Evolutionary conservation across 2,329 filamentous ascomycete species (phyloP), one percentile per base, ranked within the genome.

Genomic region (Aspergillus caelatus): DNA sequence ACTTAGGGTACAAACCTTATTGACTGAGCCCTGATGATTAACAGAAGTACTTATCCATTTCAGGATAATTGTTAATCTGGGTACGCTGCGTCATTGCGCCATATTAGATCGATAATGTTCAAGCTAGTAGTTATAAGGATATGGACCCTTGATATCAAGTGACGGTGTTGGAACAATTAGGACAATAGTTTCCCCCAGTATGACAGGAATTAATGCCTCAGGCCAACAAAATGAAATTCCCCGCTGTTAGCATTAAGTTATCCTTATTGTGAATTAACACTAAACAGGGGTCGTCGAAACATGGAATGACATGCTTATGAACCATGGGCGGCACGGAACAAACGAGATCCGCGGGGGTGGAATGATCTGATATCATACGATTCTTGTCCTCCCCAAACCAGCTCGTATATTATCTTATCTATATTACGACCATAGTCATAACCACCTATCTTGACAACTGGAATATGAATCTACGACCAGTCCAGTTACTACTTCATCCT

Each of bases 351-450:
- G 26, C 16, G 16, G 8, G 26, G 28, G 48, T 52, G 48, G 48
- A 52, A 52, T 52, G 28, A 52, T 52, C 48, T 32, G 48, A 52
- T 52, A 52, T 52, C 48, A 34, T 52, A 52, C 28, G 48, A 52
- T 52, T 32, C 48, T 32, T 12, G 26, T 48, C 23, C 23, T 36
- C 34, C 34, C 34, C 34, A 16, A 36, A 36, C 34, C 34, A 36
- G 34, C 34, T 36, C 34, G 12, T 48, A 19, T 14, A 28, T 14
- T 48, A 48, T 28, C 23, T 14, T 48, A 48, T 28, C 23, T 16
- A 14, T 1, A 14, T 12, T 21, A 16, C 21, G 14, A 26, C 45
- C 12, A 16, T 10, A 48, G 21, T 7, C 6, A 36, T 36, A 48
- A 16, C 3, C 12, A 26, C 23, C 23, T 16, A 14, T 12, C 14